Conservation (phyloP, 2,329 filamentous ascomycete genomes). For the Aspergillus unguis region DNA sequence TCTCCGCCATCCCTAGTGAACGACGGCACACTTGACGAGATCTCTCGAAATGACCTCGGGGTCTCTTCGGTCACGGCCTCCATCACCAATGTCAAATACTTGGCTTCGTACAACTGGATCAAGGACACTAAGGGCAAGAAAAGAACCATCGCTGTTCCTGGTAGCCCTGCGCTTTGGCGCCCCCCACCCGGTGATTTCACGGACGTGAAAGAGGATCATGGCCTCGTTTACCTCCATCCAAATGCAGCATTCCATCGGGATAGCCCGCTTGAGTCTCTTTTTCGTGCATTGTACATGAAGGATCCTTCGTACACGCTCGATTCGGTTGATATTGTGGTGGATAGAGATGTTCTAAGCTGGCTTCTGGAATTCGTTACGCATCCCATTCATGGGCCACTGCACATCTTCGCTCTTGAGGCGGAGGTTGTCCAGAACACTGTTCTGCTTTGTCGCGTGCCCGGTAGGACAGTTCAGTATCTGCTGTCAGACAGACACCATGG, state of each 20-base stretch:
- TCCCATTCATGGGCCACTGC: slow-evolving; percentile 19
- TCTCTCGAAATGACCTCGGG: too few species aligned
- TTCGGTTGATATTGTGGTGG: slow-evolving; percentile 43
- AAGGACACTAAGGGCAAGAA: slow-evolving; percentile 34
- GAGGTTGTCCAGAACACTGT: slow-evolving; percentile 42
- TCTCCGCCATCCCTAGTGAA: too few species aligned
- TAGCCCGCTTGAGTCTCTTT: slow-evolving; percentile 3
- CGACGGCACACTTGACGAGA: too few species aligned
- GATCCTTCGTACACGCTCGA: background rate
- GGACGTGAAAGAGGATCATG: slow-evolving; percentile 3
- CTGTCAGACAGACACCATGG: slow-evolving; percentile 38
- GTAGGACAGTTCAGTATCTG: slow-evolving; percentile 27
- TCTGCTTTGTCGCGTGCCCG: slow-evolving; percentile 34
- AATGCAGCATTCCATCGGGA: slow-evolving; percentile 2
- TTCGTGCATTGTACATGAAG: background rate
- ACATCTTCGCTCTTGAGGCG: slow-evolving; percentile 43
- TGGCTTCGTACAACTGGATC: slow-evolving; percentile 54
- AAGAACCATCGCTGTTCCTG: slow-evolving; percentile 44
- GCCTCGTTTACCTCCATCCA: background rate
- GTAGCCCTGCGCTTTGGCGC: slow-evolving; percentile 34
- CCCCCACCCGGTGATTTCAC: slow-evolving; percentile 18
- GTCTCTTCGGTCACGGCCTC: background rate
- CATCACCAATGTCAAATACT: slow-evolving; percentile 30
- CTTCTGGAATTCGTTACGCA: slow-evolving; percentile 43
- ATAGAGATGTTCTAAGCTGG: slow-evolving; percentile 51